Conservation (phyloP, 2,329 filamentous ascomycete species). For the Diplodia mutila region DNA sequence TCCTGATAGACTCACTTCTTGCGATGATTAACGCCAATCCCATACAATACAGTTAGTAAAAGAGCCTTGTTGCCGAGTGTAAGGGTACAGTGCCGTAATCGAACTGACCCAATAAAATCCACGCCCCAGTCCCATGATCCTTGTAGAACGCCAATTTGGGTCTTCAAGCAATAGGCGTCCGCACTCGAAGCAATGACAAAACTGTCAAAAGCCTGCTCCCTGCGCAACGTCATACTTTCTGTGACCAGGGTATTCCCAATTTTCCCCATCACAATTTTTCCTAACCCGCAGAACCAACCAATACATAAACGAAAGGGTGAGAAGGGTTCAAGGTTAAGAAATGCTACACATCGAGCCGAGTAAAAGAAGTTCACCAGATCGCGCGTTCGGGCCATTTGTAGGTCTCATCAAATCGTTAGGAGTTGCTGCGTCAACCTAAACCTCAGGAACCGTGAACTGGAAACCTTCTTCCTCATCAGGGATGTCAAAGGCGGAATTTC, state of each 20-base stretch:
- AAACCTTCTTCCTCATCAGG: slow-evolving; percentile 33
- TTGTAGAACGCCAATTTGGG: neutral
- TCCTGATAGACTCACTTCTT: too few relatives aligned
- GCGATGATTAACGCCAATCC: too few relatives aligned
- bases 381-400: neutral
- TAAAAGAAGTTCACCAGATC: neutral
- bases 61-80: neutral
- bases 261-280: neutral
- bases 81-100: neutral
- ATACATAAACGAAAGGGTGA: neutral
- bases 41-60: neutral
- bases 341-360: neutral
- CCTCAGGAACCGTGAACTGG: slow-evolving; percentile 21
- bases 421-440: neutral
- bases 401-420: neutral
- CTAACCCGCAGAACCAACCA: neutral
- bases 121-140: neutral
- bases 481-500: slow-evolving; percentile 26
- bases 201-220: neutral
- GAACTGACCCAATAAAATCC: neutral
- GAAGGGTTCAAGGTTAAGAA: neutral
- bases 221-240: neutral
- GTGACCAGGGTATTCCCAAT: slow-evolving; percentile 13
- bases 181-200: neutral
- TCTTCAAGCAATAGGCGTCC: neutral